A percentile compares a stretch with the other conserved stretches of the same genome.
Conservation (phyloP, 768 basidiomycete genomes). For the Boletus eberwhitei region DNA sequence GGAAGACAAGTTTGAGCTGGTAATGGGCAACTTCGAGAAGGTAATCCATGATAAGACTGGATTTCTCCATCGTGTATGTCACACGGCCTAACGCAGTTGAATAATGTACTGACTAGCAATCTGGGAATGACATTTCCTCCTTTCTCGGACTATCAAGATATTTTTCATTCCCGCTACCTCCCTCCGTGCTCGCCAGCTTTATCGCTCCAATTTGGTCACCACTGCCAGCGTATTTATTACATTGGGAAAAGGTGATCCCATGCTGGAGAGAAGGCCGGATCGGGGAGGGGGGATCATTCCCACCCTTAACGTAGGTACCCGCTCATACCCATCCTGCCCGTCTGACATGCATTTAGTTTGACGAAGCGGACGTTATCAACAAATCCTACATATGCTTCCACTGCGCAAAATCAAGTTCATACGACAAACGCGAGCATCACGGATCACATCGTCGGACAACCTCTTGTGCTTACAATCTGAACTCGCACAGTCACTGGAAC, state of each 20-base stretch:
- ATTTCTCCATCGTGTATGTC: conserved; percentile 82
- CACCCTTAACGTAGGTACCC: conserved; percentile 68
- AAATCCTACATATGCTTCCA: conserved; percentile 98
- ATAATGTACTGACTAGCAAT: not conserved
- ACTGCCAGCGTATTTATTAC: conserved; percentile 53
- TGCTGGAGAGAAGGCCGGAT: conserved; percentile 91
- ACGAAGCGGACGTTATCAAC: conserved; percentile 87
- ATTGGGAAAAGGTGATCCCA: conserved; percentile 67
- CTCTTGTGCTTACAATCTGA: conserved; percentile 81
- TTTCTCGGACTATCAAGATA: conserved; percentile 70
- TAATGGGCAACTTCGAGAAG: conserved; percentile 94
- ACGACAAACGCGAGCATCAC: conserved; percentile 90
- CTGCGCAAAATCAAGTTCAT: conserved; percentile 90
- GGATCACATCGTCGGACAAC: conserved; percentile 86
- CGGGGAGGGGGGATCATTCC: too few species aligned
- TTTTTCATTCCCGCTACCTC: conserved; percentile 58
- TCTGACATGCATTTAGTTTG: conserved; percentile 47
- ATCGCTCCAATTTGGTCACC: conserved; percentile 69
- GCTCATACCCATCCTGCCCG: not conserved
- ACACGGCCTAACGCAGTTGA: not conserved
- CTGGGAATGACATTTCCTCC: conserved; percentile 59
- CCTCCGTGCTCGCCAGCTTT: conserved; percentile 67
- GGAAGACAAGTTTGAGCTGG: conserved; percentile 92
- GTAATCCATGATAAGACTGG: conserved; percentile 87
- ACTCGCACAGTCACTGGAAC: conserved; percentile 64